These are phyloP conservation scores for Rosa lucieae DNA, from an alignment of 306 rosid species.

Conservation along the genomic window DNA sequence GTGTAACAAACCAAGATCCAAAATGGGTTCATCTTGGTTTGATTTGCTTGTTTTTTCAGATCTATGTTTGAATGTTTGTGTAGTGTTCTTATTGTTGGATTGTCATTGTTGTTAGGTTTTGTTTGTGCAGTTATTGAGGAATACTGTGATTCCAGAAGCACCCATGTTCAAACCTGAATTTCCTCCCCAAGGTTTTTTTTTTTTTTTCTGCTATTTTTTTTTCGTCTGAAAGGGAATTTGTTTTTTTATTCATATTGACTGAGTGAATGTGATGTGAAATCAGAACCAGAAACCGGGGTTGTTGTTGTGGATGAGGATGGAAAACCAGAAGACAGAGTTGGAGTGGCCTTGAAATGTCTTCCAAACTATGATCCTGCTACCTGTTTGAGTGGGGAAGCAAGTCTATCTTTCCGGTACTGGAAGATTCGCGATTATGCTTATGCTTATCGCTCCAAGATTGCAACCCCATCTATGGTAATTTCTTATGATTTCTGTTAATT, in stretches of 20 bases:
- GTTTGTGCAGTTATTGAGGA: background rate
- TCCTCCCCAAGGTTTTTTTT: slow-evolving; percentile 81
- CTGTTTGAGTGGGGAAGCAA: slow-evolving; percentile 35
- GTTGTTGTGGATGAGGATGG: slow-evolving; percentile 64
- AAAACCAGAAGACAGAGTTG: slow-evolving; percentile 70
- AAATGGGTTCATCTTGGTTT: background rate
- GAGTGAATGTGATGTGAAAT: slow-evolving; percentile 30
- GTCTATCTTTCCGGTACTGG: slow-evolving; percentile 69
- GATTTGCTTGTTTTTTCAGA: background rate
- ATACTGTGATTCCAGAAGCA: slow-evolving; percentile 73
- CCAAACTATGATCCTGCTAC: slow-evolving; percentile 66
- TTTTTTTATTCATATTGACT: background rate
- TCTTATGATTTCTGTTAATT: slow-evolving; percentile 8
- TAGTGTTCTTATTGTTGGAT: slow-evolving; percentile 7
- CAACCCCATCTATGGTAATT: slow-evolving; percentile 73
- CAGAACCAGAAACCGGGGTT: slow-evolving; percentile 70
- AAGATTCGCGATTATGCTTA: slow-evolving; percentile 91
- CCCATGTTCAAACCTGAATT: slow-evolving; percentile 97
- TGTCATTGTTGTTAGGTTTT: slow-evolving; percentile 16
- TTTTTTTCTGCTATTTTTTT: background rate
- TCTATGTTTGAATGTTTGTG: background rate
- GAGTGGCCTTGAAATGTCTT: slow-evolving; percentile 73
- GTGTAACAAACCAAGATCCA: slow-evolving; percentile 10
- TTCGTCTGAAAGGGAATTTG: slow-evolving; percentile 9
- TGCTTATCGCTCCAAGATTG: slow-evolving; percentile 71